These are phyloP conservation scores for Schwanniomyces pseudopolymorphus DNA, from an alignment of 805 yeast species.

Conservation along the genomic window DNA sequence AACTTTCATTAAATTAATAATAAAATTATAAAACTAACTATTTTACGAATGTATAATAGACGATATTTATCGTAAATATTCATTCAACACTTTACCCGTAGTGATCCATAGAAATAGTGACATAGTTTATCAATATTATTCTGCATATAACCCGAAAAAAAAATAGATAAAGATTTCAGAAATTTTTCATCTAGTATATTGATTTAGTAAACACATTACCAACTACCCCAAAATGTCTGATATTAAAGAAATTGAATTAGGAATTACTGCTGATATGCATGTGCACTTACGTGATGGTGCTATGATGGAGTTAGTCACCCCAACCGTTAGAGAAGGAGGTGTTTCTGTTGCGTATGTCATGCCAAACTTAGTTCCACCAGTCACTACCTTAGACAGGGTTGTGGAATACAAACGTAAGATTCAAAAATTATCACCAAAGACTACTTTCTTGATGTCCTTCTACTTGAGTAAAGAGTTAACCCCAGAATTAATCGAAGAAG, in stretches of 20 bases:
- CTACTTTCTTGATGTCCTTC: slow-evolving; percentile 89
- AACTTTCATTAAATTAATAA: too few relatives aligned
- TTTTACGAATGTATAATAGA: too few relatives aligned
- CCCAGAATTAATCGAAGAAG: slow-evolving; percentile 80
- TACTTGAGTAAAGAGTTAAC: slow-evolving; percentile 78
- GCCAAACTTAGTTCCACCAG: slow-evolving; percentile 96
- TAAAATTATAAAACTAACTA: too few relatives aligned
- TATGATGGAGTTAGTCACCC: slow-evolving; percentile 90
- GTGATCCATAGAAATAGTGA: too few relatives aligned
- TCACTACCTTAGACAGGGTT: slow-evolving; percentile 74
- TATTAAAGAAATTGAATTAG: slow-evolving; percentile 47
- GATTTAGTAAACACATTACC: background rate
- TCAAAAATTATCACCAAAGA: slow-evolving; percentile 67
- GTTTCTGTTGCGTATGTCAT: slow-evolving; percentile 86
- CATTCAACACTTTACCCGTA: too few relatives aligned
- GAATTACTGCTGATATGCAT: slow-evolving; percentile 86
- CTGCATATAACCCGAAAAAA: background rate
- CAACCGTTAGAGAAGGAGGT: slow-evolving; percentile 90
- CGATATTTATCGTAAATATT: too few relatives aligned
- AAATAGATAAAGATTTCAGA: background rate
- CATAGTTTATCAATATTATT: background rate
- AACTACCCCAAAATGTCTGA: background rate
- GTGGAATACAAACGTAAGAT: slow-evolving; percentile 64
- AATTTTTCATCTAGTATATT: background rate
- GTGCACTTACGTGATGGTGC: slow-evolving; percentile 93